Percentiles rank a stretch among this genome's conserved stretches.
Conservation (phyloP, 2,329 filamentous ascomycete genomes). For the Talaromyces marneffei region DNA sequence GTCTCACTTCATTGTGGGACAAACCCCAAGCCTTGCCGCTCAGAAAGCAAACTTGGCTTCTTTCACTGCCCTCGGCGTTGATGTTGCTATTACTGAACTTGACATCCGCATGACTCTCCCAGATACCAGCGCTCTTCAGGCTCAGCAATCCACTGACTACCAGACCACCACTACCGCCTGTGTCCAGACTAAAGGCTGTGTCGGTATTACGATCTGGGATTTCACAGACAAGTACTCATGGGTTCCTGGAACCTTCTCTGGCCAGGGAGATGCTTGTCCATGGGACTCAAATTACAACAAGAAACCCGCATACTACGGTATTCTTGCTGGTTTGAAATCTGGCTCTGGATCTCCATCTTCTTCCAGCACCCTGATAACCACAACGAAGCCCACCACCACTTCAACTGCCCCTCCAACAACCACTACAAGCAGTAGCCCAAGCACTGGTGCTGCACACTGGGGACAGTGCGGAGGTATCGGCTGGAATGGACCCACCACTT, state of each 20-base stretch:
- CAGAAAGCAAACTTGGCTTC: slow-evolving; percentile 35
- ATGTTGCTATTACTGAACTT: slow-evolving; percentile 40
- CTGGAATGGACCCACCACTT: slow-evolving; percentile 26
- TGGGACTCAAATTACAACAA: slow-evolving; percentile 44
- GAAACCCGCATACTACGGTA: slow-evolving; percentile 43
- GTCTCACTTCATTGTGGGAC: slow-evolving; percentile 42
- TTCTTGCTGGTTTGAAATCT: slow-evolving; percentile 21
- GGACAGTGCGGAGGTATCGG: slow-evolving; percentile 26
- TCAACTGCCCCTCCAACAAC: slow-evolving; percentile 18
- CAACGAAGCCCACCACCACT: slow-evolving; percentile 12
- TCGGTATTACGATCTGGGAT: slow-evolving; percentile 38
- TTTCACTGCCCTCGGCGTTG: slow-evolving; percentile 37
- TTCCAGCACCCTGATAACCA: slow-evolving; percentile 12
- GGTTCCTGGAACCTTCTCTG: slow-evolving; percentile 40
- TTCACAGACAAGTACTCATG: slow-evolving; percentile 44
- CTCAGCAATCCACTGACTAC: slow-evolving; percentile 31
- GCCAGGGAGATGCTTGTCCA: slow-evolving; percentile 39
- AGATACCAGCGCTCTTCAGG: slow-evolving; percentile 21
- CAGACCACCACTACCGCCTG: slow-evolving; percentile 28
- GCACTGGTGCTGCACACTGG: slow-evolving; percentile 20
- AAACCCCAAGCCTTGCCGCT: slow-evolving; percentile 35
- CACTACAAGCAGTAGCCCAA: slow-evolving; percentile 12
- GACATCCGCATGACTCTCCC: slow-evolving; percentile 45
- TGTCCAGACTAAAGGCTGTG: slow-evolving; percentile 24
- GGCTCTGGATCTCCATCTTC: slow-evolving; percentile 16